Evolutionary conservation across 306 rosid species (phyloP).

Genomic region (Cucurbita maxima): DNA sequence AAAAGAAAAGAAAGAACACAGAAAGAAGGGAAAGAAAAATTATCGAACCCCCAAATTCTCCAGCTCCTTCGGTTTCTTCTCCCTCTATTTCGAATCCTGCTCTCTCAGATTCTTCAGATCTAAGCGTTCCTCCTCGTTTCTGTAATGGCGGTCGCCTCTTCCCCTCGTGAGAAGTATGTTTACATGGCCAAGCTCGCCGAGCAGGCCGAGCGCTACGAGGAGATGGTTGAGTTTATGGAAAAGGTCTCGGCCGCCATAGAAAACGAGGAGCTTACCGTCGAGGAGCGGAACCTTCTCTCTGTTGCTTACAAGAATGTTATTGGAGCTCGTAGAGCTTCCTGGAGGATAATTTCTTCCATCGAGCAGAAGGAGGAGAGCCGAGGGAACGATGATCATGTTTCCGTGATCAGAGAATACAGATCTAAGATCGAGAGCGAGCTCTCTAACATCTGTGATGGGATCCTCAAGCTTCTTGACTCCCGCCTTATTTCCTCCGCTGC

Average conservation of each 20-base stretch:
- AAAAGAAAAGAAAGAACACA: neutral
- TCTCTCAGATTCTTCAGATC: neutral
- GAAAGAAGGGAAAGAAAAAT: neutral
- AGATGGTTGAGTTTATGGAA: constrained; percentile 99
- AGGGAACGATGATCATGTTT: constrained; percentile 89
- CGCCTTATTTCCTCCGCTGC: constrained; percentile 83
- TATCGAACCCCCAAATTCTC: neutral
- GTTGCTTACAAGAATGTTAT: constrained; percentile 95
- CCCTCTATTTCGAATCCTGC: constrained; percentile 9
- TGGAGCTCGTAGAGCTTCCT: constrained; percentile 83
- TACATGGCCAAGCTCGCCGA: constrained; percentile 99
- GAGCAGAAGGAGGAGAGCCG: constrained; percentile 99
- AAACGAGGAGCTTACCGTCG: constrained; percentile 78
- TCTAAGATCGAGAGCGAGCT: constrained; percentile 94
- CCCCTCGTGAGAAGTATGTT: constrained; percentile 90
- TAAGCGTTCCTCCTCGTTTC: neutral
- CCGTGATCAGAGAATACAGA: constrained; percentile 81
- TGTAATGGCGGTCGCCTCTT: constrained; percentile 53
- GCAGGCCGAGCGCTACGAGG: constrained; percentile 99
- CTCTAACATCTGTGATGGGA: constrained; percentile 84
- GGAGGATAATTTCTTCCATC: constrained; percentile 95
- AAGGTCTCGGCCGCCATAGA: constrained; percentile 82
- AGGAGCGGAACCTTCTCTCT: constrained; percentile 90
- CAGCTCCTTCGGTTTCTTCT: neutral
- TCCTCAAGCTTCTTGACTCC: constrained; percentile 87